A percentile compares a stretch with the other conserved stretches of the same genome.
Conservation (phyloP, 306 rosid species). For the Spatholobus suberectus region DNA sequence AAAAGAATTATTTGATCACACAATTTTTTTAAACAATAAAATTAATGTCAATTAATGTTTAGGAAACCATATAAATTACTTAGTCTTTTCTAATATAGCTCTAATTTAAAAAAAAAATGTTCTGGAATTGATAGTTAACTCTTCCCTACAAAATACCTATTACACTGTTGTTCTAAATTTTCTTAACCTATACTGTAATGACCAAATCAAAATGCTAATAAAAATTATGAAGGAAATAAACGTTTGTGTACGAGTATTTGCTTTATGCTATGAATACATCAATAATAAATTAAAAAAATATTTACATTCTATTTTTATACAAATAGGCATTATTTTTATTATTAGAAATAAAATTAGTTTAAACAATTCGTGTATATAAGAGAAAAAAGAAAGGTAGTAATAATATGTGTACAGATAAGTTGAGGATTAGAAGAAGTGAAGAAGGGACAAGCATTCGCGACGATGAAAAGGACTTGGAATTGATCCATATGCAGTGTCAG, state of each 20-base stretch:
- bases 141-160: not conserved
- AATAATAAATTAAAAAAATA: not conserved
- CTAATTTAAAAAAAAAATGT: not conserved
- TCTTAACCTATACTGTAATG: not conserved
- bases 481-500: conserved; percentile 34
- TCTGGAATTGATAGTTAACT: not conserved
- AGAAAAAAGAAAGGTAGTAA: not conserved
- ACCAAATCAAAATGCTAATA: not conserved
- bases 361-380: not conserved
- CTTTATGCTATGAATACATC: not conserved
- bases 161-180: not conserved
- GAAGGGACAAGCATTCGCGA: not conserved
- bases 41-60: not conserved
- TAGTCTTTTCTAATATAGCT: not conserved
- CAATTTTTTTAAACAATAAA: not conserved
- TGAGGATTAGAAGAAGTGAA: not conserved
- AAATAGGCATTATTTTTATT: not conserved
- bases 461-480: conserved; percentile 33
- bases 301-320: not conserved
- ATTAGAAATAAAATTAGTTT: not conserved
- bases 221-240: not conserved
- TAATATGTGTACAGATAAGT: not conserved
- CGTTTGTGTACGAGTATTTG: not conserved
- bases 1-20: not conserved
- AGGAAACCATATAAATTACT: not conserved